Evolutionary conservation across 192 early-diverging fungal species (phyloP), one percentile per base, ranked within the genome.

Genomic region (Rhizoclosmatium globosum): DNA sequence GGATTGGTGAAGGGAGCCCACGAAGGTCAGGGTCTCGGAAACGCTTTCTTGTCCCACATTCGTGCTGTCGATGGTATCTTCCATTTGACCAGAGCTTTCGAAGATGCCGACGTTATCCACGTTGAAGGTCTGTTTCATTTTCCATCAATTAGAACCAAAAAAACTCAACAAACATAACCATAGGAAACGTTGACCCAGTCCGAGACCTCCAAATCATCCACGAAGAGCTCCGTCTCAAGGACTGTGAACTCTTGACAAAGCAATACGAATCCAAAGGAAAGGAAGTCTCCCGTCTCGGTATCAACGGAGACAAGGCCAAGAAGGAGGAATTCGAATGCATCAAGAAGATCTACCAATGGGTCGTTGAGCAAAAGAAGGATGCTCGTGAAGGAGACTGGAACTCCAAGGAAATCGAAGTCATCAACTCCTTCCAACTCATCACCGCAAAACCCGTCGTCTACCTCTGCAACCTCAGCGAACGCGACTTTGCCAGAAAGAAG

Each of bases 141-240:
- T 11, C 6, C 43, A 68, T 68, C 43, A 11, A 39, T 67, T 15
- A 42, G 9, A 38, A 9, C 56, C 59, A 31, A 0, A 31, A 31
- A 31, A 31, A 31, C 31, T 31, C 31, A 31, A 31, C 31, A 0
- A 31, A 31, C 31, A 31, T 31, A 31, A 31, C 31, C 0, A 31
- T 31, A 31, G 60, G 58, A 43, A 93, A 94, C 79, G 84, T 98
- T 19, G 91, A 98, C 83, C 98, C 98, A 45, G 85, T 93, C 56
- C 90, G 94, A 67, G 98, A 99, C 89, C 85, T 99, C 77, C 91
- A 94, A 79, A 96, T 94, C 82, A 98, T 99, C 84, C 96, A 94
- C 83, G 90, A 94, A 62, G 98, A 99, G 88, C 89, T 99, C 74
- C 91, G 96, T 71, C 82, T 97, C 42, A 98, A 98, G 92, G 98